phyloP scores from a whole-genome alignment of 2,329 filamentous ascomycete species.

The Cladosporium sp. region DNA sequence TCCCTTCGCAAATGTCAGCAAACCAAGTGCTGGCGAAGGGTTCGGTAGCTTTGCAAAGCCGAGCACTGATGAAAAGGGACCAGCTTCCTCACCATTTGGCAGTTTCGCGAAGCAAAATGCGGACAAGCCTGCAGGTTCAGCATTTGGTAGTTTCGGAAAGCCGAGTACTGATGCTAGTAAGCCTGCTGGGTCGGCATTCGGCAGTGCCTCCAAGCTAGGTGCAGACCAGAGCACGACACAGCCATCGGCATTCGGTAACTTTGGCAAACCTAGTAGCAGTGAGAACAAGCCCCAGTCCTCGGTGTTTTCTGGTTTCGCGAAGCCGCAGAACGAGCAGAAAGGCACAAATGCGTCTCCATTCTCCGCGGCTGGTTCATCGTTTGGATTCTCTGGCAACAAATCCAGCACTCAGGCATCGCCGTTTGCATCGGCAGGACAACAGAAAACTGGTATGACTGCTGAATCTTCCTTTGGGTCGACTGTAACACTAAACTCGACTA shows the following conservation, averaged over 20 bases:
- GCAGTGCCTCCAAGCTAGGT: background rate
- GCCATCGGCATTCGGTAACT: conserved; percentile 30
- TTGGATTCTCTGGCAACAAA: background rate
- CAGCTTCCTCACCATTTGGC: conserved; percentile 24
- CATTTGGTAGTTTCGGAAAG: conserved; percentile 29
- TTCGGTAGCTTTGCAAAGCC: conserved; percentile 8
- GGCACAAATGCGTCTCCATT: conserved; percentile 15
- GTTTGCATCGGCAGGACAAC: conserved; percentile 17
- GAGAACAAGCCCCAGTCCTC: conserved; percentile 18
- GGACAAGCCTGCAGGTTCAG: conserved; percentile 19
- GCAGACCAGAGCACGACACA: background rate
- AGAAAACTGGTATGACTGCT: conserved; percentile 14
- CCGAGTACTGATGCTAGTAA: background rate
- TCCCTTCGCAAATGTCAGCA: conserved; percentile 7
- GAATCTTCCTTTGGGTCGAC: conserved; percentile 37
- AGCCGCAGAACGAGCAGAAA: conserved; percentile 13
- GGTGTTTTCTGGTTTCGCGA: conserved; percentile 30
- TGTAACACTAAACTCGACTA: conserved; percentile 35
- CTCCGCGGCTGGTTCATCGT: background rate
- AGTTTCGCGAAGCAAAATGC: conserved; percentile 22
- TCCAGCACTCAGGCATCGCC: conserved; percentile 19
- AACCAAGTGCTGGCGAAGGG: conserved; percentile 8
- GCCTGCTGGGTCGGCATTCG: conserved; percentile 13
- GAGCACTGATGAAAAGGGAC: background rate
- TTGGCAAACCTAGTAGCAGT: conserved; percentile 15